These are phyloP conservation scores for Talaromyces borbonicus DNA, from an alignment of 495 filamentous ascomycete species.

Conservation along the genomic window DNA sequence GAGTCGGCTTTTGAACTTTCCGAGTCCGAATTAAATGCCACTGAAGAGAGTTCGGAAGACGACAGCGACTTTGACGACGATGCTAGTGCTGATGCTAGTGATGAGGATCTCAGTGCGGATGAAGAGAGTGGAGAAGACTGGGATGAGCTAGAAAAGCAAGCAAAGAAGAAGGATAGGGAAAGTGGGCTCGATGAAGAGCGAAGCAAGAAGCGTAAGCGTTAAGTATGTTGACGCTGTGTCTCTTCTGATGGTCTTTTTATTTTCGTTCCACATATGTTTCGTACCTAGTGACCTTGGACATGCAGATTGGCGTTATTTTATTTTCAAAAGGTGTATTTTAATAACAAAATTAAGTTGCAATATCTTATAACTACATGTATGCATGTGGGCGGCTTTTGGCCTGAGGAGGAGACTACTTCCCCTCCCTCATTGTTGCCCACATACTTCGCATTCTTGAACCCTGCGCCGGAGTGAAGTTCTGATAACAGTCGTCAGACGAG, in stretches of 20 bases:
- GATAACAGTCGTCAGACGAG: constrained; percentile 44
- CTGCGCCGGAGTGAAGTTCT: constrained; percentile 35
- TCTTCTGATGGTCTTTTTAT: too few relatives aligned
- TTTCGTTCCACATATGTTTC: too few relatives aligned
- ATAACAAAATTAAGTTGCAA: too few relatives aligned
- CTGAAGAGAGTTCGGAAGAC: constrained; percentile 72
- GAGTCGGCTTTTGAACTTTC: constrained; percentile 86
- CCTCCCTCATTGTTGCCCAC: constrained; percentile 33
- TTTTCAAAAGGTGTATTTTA: too few relatives aligned
- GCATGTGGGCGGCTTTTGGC: too few relatives aligned
- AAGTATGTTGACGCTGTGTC: constrained; percentile 1
- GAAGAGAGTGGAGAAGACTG: constrained; percentile 84
- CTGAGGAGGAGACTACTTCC: constrained; percentile 20
- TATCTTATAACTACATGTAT: too few relatives aligned
- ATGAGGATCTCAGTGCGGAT: constrained; percentile 63
- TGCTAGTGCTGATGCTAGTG: constrained; percentile 66
- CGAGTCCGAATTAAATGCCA: constrained; percentile 71
- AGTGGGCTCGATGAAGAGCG: constrained; percentile 59
- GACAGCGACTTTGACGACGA: constrained; percentile 91
- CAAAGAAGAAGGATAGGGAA: constrained; percentile 78
- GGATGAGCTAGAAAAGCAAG: constrained; percentile 88
- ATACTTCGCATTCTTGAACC: constrained; percentile 35
- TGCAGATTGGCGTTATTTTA: too few relatives aligned
- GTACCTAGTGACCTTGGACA: too few relatives aligned
- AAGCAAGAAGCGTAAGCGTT: constrained; percentile 48